phyloP scores from a whole-genome alignment of 2,329 filamentous ascomycete genomes.

The Diplodia seriata region DNA sequence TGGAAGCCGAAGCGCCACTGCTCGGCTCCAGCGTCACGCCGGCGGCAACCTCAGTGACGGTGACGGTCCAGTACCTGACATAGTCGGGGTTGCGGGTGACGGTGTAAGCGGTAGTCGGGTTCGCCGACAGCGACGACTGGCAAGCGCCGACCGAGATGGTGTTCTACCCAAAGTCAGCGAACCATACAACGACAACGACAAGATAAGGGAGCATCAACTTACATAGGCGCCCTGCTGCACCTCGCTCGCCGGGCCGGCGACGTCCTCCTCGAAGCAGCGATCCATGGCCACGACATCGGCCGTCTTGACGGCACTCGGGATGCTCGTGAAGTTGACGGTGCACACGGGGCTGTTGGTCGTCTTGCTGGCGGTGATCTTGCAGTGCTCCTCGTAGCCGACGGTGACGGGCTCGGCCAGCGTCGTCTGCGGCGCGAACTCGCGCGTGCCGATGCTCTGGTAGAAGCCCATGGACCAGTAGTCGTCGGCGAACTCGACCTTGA shows the following conservation, averaged over 20 bases:
- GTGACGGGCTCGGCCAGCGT: not conserved
- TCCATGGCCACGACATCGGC: not conserved
- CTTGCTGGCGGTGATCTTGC: not conserved
- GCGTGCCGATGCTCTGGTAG: not conserved
- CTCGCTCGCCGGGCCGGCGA: not conserved
- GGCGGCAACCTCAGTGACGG: conserved; percentile 40
- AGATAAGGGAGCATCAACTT: not conserved
- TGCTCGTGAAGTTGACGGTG: conserved; percentile 1
- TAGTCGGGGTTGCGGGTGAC: conserved; percentile 31
- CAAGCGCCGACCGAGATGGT: not conserved
- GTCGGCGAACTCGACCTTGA: not conserved
- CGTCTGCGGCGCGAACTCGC: conserved; percentile 3
- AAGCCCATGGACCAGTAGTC: conserved; percentile 3
- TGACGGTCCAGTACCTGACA: conserved; percentile 36
- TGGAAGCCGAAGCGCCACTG: not conserved
- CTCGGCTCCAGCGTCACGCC: conserved; percentile 2
- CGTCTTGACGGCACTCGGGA: not conserved
- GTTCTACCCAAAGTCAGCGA: not conserved
- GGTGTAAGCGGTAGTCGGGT: conserved; percentile 5
- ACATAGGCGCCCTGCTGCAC: not conserved
- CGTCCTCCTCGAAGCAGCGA: not conserved
- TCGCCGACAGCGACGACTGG: not conserved
- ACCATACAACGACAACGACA: too few species aligned
- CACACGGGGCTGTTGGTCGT: not conserved
- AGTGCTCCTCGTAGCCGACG: not conserved